Conservation (phyloP, 2,329 filamentous ascomycete species). For the Teratosphaeria destructans region DNA sequence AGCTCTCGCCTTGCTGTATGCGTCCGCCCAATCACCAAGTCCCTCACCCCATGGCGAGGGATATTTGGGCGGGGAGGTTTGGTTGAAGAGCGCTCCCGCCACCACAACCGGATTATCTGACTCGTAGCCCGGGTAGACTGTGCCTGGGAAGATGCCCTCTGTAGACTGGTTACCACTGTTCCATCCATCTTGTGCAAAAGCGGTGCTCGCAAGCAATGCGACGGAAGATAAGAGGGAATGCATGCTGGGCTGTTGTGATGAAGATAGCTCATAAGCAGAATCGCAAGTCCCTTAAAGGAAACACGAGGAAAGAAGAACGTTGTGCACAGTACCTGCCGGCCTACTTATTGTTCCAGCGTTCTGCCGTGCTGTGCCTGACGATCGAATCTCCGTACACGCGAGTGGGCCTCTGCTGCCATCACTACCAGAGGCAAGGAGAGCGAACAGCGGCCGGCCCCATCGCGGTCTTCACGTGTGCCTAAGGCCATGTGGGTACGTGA, state of each 20-base stretch:
- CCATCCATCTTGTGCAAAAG: neutral
- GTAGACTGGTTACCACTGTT: neutral
- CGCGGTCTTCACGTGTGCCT: neutral
- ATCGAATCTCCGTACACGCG: neutral
- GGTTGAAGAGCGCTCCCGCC: slow-evolving; percentile 20
- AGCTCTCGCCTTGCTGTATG: slow-evolving; percentile 62
- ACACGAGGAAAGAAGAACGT: neutral
- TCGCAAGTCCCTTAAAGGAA: neutral
- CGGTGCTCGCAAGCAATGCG: neutral
- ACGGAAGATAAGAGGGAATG: neutral
- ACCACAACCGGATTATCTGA: slow-evolving; percentile 12
- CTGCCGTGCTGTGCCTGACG: neutral
- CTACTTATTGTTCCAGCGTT: neutral
- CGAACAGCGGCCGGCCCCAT: neutral
- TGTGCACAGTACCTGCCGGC: neutral
- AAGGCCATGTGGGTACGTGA: neutral
- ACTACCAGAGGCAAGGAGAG: neutral
- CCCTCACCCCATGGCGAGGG: slow-evolving; percentile 82
- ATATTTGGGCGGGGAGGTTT: slow-evolving; percentile 57
- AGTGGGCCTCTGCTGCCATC: neutral
- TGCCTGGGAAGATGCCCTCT: neutral
- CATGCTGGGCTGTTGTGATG: neutral
- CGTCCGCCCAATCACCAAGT: slow-evolving; percentile 61
- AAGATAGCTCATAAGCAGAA: neutral
- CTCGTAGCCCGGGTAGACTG: slow-evolving; percentile 5